Evolutionary conservation across 2,329 filamentous ascomycete species (phyloP).

Genomic region (Talaromyces sp.): DNA sequence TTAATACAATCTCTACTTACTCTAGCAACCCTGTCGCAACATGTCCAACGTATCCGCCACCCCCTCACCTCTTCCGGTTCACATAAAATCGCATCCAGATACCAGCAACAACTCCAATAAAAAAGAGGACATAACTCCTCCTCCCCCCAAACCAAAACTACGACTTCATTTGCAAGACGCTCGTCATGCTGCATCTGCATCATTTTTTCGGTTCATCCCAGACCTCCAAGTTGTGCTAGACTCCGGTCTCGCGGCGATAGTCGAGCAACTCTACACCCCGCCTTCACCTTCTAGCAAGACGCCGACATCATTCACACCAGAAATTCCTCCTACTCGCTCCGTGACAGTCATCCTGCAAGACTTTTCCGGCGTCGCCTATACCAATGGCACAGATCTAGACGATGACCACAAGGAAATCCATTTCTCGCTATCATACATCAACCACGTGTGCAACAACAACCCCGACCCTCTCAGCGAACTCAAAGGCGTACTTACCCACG

Average conservation of each 20-base stretch:
- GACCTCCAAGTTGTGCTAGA: slow-evolving; percentile 56
- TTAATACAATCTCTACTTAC: neutral
- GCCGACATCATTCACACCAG: slow-evolving; percentile 23
- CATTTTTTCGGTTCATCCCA: slow-evolving; percentile 66
- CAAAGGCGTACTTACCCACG: slow-evolving; percentile 78
- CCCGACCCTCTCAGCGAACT: slow-evolving; percentile 55
- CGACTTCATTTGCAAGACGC: slow-evolving; percentile 38
- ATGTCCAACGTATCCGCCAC: slow-evolving; percentile 6
- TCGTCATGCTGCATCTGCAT: slow-evolving; percentile 53
- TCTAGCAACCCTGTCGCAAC: neutral
- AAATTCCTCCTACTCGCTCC: slow-evolving; percentile 66
- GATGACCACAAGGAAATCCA: slow-evolving; percentile 90
- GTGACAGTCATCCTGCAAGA: slow-evolving; percentile 76
- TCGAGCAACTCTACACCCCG: slow-evolving; percentile 64
- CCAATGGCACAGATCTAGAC: slow-evolving; percentile 73
- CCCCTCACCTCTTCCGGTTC: slow-evolving; percentile 7
- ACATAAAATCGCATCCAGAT: slow-evolving; percentile 1
- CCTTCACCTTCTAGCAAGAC: slow-evolving; percentile 11
- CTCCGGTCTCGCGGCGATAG: slow-evolving; percentile 62
- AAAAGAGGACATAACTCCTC: neutral
- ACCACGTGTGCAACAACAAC: slow-evolving; percentile 20
- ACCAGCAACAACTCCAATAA: neutral
- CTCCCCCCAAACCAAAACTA: slow-evolving; percentile 9
- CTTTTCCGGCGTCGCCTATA: slow-evolving; percentile 86
- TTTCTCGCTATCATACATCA: slow-evolving; percentile 73